Base-by-base conservation (phyloP, 139 green algal species). In the Picocystis salinarum region DNA sequence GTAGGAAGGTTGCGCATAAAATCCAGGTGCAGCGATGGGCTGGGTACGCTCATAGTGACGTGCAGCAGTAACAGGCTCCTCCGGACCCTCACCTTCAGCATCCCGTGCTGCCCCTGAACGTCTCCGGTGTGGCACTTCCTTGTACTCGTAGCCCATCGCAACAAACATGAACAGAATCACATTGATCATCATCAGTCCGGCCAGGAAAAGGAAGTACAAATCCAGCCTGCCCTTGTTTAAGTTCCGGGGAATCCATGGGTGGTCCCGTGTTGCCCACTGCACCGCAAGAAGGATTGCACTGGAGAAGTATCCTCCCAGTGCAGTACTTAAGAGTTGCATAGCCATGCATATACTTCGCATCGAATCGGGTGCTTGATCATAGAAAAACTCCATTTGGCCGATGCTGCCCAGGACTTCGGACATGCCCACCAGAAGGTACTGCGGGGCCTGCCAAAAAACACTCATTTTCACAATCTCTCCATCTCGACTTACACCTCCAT, bases 341-440 rank as follows among this genome's bases (percentile, higher is more conserved):
- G 83, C 82, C 69, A 86, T 87, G 61, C 61, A 80, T 52, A 76
- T 90, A 40, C 59, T 79, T 40, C 82, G 69, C 83, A 94, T 94
- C 18, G 85, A 69, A 34, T 91, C 78, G 22, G 83, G 83, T 4
- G 82, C 76, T 62, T 90, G 70, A 19, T 89, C 74, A 46, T 94
- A 94, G 62, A 94, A 94, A 50, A 94, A 89, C 62, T 93, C 82
- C 24, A 94, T 67, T 68, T 92, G 82, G 0, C 73, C 81, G 31
- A 93, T 85, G 30, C 63, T 77, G 4, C 78, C 73, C 34, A 92
- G 67, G 40, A 92, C 79, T 71, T 94, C 83, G 13, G 48, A 67
- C 0, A 73, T 57, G 7, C 79, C 83, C 2, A 93, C 59, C 24
- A 91, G 64, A 7, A 88, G 44, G 58, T 93, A 92, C 46, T 80